Percentiles rank a stretch among this genome's conserved stretches.
Evolutionary conservation across 768 basidiomycete species (phyloP).

Genomic region (Sporobolomyces phaffii): DNA sequence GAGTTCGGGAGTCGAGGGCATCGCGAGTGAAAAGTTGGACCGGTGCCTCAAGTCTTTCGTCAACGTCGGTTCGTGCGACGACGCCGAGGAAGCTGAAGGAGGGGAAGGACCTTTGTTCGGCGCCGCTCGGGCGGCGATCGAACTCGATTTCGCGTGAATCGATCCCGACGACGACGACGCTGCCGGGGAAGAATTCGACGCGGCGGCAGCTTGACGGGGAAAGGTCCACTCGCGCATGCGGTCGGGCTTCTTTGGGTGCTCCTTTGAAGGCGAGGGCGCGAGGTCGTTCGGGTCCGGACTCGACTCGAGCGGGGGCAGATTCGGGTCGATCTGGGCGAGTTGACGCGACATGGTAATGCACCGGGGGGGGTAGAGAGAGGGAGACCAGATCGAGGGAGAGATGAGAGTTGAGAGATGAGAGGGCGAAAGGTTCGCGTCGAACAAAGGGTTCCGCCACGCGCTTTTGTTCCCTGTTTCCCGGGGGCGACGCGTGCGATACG

Average conservation of each 20-base stretch:
- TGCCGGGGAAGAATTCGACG: too few species aligned
- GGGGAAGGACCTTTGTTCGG: neutral
- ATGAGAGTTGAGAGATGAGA: neutral
- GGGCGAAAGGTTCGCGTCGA: neutral
- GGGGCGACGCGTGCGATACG: too few species aligned
- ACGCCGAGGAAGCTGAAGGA: neutral
- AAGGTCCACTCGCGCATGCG: conserved; percentile 8
- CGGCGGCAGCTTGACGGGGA: too few species aligned
- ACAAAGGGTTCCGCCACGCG: neutral
- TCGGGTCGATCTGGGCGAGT: conserved; percentile 1
- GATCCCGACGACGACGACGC: neutral
- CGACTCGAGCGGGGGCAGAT: neutral
- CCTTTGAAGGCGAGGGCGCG: conserved; percentile 5
- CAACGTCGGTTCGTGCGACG: neutral
- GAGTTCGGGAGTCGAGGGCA: conserved; percentile 1
- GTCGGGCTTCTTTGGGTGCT: neutral
- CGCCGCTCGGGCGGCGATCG: neutral
- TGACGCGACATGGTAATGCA: neutral
- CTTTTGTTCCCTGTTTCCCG: too few species aligned
- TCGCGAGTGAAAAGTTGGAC: neutral
- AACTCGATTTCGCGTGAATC: neutral
- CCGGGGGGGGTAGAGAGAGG: neutral
- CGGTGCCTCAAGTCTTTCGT: conserved; percentile 8
- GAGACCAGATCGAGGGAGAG: neutral
- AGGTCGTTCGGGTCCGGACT: too few species aligned